Conservation (phyloP, 176 grass and related monocot genomes). For the Alloteropsis semialata region DNA sequence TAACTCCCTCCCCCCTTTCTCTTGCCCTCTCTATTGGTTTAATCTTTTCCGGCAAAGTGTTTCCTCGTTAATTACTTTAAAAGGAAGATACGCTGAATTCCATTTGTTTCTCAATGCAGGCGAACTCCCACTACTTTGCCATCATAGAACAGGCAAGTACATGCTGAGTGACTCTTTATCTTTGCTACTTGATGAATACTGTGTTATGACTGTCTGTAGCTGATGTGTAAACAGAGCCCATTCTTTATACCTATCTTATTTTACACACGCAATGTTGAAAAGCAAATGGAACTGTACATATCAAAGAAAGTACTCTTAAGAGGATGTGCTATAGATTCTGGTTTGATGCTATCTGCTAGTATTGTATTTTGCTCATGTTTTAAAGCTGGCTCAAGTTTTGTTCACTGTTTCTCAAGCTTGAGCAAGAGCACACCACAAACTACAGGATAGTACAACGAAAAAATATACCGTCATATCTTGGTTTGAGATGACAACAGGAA, state of each 20-base stretch:
- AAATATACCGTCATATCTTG: neutral
- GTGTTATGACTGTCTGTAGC: constrained; percentile 1
- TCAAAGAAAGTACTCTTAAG: neutral
- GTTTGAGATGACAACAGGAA: neutral
- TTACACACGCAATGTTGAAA: neutral
- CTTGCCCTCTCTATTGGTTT: neutral
- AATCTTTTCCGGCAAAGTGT: neutral
- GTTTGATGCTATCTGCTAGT: constrained; percentile 21
- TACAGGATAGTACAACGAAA: neutral
- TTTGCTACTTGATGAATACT: neutral
- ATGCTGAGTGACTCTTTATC: constrained; percentile 15
- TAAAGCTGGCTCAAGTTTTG: neutral
- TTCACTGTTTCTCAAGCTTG: neutral
- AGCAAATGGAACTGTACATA: neutral
- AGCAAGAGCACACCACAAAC: neutral
- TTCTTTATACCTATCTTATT: constrained; percentile 8
- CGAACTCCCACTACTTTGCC: constrained; percentile 96
- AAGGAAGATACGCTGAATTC: constrained; percentile 11
- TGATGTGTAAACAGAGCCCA: neutral
- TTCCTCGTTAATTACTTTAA: neutral
- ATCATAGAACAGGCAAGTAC: constrained; percentile 92
- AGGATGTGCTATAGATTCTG: neutral
- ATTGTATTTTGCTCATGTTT: constrained; percentile 1
- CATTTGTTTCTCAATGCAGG: constrained; percentile 57
- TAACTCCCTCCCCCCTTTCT: neutral